These are phyloP conservation scores for Taphrina flavorubra DNA, from an alignment of 1,139 yeast genomes.

Conservation along the genomic window DNA sequence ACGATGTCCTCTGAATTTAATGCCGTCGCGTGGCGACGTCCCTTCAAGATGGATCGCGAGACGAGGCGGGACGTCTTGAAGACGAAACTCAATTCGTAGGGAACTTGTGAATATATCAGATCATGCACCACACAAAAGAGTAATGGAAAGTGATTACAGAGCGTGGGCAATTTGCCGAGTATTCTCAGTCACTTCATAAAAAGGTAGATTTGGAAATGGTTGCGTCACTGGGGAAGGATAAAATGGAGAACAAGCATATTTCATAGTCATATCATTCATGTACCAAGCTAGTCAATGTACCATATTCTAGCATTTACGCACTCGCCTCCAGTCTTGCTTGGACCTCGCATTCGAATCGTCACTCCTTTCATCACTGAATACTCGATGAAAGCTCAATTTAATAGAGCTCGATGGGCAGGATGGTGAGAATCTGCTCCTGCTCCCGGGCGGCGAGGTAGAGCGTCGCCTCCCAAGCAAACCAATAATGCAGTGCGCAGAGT, in stretches of 20 bases:
- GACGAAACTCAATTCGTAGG: neutral
- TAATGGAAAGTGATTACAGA: neutral
- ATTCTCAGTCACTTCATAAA: neutral
- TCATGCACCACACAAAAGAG: no score
- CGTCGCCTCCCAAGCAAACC: neutral
- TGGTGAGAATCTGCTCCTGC: neutral
- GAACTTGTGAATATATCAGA: neutral
- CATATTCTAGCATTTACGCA: no score
- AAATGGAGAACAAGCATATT: no score
- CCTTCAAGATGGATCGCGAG: neutral
- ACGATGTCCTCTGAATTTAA: constrained; percentile 17
- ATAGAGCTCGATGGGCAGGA: neutral
- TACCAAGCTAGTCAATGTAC: no score
- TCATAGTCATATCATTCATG: no score
- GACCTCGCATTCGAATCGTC: no score
- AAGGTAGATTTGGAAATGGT: no score
- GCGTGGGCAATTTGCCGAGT: neutral
- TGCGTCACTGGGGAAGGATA: no score
- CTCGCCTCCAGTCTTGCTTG: no score
- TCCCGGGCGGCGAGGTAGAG: neutral
- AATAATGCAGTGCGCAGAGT: neutral
- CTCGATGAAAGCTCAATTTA: no score
- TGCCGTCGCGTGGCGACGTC: constrained; percentile 6
- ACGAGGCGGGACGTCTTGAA: constrained; percentile 1
- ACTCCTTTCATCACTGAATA: no score